A percentile compares a stretch with the other conserved stretches of the same genome.
phyloP scores from a whole-genome alignment of 495 filamentous ascomycete species.

The Penicillium antarcticum region DNA sequence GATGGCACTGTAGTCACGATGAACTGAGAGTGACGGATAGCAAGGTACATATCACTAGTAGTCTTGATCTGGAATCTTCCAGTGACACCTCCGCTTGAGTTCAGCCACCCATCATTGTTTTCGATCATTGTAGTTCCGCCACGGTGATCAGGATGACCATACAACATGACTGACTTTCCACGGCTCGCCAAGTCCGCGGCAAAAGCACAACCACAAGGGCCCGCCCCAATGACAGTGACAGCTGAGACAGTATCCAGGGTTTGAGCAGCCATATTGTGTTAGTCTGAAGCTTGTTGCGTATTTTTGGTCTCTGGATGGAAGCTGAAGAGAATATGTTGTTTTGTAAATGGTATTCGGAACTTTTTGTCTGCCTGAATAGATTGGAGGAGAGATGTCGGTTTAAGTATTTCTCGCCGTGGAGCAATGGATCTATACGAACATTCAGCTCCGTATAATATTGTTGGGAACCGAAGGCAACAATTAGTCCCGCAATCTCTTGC shows the following conservation, averaged over 20 bases:
- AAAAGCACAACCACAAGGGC: constrained; percentile 18
- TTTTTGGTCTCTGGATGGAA: too few relatives aligned
- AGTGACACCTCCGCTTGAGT: constrained; percentile 8
- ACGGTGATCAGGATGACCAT: constrained; percentile 16
- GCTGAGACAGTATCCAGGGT: constrained; percentile 6
- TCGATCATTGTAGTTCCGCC: constrained; percentile 15
- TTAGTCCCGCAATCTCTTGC: background rate
- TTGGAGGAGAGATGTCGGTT: background rate
- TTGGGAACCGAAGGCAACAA: background rate
- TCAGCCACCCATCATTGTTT: constrained; percentile 14
- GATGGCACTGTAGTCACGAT: constrained; percentile 17
- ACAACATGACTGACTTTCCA: constrained; percentile 15
- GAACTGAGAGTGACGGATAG: constrained; percentile 11
- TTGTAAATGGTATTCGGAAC: background rate
- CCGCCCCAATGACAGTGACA: constrained; percentile 15
- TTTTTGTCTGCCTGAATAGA: background rate
- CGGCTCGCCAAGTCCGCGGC: constrained; percentile 15
- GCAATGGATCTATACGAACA: background rate
- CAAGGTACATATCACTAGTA: constrained; percentile 15
- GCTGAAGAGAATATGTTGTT: too few relatives aligned
- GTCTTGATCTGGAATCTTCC: constrained; percentile 14
- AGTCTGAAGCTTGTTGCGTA: too few relatives aligned
- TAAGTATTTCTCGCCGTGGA: background rate
- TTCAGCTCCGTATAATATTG: background rate
- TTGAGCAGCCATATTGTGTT: constrained; percentile 7